Conservation (phyloP, 2,329 filamentous ascomycete species). For the Aspergillus intermedius region DNA sequence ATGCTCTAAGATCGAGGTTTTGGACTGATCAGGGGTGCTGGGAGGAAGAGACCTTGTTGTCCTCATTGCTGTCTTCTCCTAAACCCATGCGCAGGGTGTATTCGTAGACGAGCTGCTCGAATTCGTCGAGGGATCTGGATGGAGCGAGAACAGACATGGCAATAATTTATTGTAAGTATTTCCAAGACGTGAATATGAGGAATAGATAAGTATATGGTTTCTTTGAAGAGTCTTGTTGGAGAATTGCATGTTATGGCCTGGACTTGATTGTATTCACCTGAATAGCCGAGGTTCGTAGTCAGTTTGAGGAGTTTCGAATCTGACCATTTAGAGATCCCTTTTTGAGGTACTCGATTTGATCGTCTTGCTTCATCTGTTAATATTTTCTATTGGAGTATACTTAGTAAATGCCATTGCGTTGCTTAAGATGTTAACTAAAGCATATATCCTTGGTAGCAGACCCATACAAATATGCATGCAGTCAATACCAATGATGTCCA, state of each 20-base stretch:
- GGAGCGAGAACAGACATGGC: constrained; percentile 16
- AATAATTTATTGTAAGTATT: neutral
- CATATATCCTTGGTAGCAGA: too few relatives aligned
- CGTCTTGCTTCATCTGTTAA: too few relatives aligned
- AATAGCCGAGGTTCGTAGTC: neutral
- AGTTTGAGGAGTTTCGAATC: neutral
- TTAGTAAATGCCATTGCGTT: too few relatives aligned
- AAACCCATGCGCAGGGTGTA: constrained; percentile 17
- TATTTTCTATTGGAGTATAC: too few relatives aligned
- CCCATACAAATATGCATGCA: too few relatives aligned
- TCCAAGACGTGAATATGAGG: too few relatives aligned
- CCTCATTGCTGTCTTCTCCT: constrained; percentile 13
- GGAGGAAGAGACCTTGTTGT: neutral
- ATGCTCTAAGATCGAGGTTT: neutral
- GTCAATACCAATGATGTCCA: too few relatives aligned
- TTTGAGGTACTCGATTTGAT: too few relatives aligned
- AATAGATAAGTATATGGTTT: too few relatives aligned
- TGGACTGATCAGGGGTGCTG: neutral
- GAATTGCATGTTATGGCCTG: too few relatives aligned
- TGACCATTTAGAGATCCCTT: too few relatives aligned
- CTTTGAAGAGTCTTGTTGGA: neutral
- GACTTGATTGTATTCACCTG: neutral
- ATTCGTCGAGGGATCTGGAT: constrained; percentile 22
- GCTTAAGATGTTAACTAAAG: too few relatives aligned
- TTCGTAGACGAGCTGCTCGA: constrained; percentile 25